Evolutionary conservation across 495 filamentous ascomycete species (phyloP).

Genomic region (Thermochaetoides thermophila): DNA sequence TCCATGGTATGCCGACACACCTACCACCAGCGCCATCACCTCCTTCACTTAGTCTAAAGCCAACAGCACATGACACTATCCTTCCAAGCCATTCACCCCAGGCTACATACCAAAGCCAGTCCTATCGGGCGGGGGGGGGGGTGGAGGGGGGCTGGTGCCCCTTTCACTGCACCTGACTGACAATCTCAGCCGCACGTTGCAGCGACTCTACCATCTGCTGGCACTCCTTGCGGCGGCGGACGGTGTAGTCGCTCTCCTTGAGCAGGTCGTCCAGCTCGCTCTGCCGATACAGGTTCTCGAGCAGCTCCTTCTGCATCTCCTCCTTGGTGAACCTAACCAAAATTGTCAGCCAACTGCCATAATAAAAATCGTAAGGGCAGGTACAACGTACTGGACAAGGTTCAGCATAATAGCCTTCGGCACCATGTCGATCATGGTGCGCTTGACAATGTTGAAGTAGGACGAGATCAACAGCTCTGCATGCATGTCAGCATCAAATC

Average conservation of each 20-base stretch:
- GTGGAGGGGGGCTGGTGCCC: too few relatives aligned
- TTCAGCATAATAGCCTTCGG: conserved; percentile 99
- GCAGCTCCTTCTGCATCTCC: conserved; percentile 93
- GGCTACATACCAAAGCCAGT: too few relatives aligned
- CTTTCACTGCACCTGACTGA: conserved; percentile 82
- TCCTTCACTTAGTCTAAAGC: too few relatives aligned
- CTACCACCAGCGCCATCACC: too few relatives aligned
- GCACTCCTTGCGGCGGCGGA: conserved; percentile 92
- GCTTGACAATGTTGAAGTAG: conserved; percentile 94
- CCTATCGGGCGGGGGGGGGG: too few relatives aligned
- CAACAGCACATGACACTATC: too few relatives aligned
- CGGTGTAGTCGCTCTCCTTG: conserved; percentile 95
- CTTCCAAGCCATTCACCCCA: too few relatives aligned
- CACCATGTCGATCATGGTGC: conserved; percentile 99
- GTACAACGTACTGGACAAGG: conserved; percentile 66
- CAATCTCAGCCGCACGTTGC: conserved; percentile 80
- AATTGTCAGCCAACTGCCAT: neutral
- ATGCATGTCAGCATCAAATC: neutral
- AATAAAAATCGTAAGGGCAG: neutral
- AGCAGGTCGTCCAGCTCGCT: conserved; percentile 84
- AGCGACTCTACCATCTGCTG: conserved; percentile 97
- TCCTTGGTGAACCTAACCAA: conserved; percentile 72
- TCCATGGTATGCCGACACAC: too few relatives aligned
- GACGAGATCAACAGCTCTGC: conserved; percentile 86
- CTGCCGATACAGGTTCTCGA: conserved; percentile 94